phyloP scores from a whole-genome alignment of 345 rosid species.

The Clarkia xantiana region DNA sequence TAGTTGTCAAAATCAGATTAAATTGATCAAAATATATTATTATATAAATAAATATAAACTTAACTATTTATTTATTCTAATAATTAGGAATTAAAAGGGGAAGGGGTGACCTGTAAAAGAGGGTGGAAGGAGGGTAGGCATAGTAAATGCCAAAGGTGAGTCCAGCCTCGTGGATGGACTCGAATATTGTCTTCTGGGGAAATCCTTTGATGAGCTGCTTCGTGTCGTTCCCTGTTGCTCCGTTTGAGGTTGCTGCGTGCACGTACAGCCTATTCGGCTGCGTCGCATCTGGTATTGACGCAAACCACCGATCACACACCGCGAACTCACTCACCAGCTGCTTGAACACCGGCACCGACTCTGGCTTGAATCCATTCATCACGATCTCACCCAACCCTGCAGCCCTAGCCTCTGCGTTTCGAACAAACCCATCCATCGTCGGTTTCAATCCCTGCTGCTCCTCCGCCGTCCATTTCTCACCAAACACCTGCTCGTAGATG shows the following conservation, averaged over 20 bases:
- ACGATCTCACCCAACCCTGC: conserved; percentile 18
- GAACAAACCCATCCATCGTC: conserved; percentile 17
- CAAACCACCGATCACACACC: conserved; percentile 68
- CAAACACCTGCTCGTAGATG: conserved; percentile 79
- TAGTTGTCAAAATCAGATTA: too few species aligned
- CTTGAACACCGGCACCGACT: conserved; percentile 43
- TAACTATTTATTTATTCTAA: too few species aligned
- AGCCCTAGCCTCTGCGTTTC: conserved; percentile 19
- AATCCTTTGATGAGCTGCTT: conserved; percentile 34
- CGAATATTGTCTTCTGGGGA: conserved; percentile 62
- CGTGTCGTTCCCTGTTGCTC: conserved; percentile 42
- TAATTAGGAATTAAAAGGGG: too few species aligned
- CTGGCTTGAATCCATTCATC: conserved; percentile 64
- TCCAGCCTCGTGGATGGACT: conserved; percentile 51
- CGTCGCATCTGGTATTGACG: conserved; percentile 52
- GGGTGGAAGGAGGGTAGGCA: conserved; percentile 39
- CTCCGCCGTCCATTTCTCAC: conserved; percentile 18
- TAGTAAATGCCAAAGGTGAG: conserved; percentile 45
- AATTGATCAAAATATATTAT: too few species aligned
- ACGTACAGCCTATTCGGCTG: conserved; percentile 56
- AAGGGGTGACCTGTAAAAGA: conserved; percentile 46
- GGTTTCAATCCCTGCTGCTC: conserved; percentile 17
- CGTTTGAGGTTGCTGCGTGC: conserved; percentile 64
- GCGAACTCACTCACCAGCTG: conserved; percentile 49
- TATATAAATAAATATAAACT: too few species aligned